Conservation (phyloP, 2,329 filamentous ascomycete species). For the Conoideocrella luteorostrata region DNA sequence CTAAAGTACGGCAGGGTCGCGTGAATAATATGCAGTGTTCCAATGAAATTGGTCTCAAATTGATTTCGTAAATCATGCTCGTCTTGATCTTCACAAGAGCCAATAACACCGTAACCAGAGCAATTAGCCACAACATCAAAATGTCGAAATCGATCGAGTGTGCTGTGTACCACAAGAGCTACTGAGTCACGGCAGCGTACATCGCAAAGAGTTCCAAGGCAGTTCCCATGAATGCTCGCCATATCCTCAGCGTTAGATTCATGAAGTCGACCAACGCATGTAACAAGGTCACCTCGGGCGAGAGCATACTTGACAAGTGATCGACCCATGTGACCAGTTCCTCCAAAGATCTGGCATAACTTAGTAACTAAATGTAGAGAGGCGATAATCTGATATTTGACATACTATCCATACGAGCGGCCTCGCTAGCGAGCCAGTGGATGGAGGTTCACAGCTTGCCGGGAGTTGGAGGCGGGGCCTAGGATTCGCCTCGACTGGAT, state of each 20-base stretch:
- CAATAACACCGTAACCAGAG: slow-evolving; percentile 91
- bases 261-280: slow-evolving; percentile 75
- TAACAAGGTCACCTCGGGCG: slow-evolving; percentile 73
- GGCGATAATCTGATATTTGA: background rate
- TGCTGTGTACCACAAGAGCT: slow-evolving; percentile 59
- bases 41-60: slow-evolving; percentile 97
- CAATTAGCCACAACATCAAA: slow-evolving; percentile 91
- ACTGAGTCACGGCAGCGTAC: slow-evolving; percentile 79
- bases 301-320: slow-evolving; percentile 81
- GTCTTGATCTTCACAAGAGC: slow-evolving; percentile 93
- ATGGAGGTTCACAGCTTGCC: slow-evolving; percentile 78
- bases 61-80: slow-evolving; percentile 91
- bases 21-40: slow-evolving; percentile 89
- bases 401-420: slow-evolving; percentile 76
- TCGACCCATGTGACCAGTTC: slow-evolving; percentile 93
- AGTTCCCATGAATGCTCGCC: slow-evolving; percentile 64
- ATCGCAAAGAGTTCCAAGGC: slow-evolving; percentile 80
- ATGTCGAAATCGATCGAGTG: slow-evolving; percentile 68
- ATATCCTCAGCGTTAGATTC: slow-evolving; percentile 70
- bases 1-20: slow-evolving; percentile 83
- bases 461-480: slow-evolving; percentile 51
- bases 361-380: slow-evolving; percentile 4
- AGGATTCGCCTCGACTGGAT: slow-evolving; percentile 14
- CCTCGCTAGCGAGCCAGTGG: slow-evolving; percentile 60
- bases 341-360: slow-evolving; percentile 71